These are phyloP conservation scores for Pholiota conissans DNA, from an alignment of 768 basidiomycete species.

Conservation along the genomic window DNA sequence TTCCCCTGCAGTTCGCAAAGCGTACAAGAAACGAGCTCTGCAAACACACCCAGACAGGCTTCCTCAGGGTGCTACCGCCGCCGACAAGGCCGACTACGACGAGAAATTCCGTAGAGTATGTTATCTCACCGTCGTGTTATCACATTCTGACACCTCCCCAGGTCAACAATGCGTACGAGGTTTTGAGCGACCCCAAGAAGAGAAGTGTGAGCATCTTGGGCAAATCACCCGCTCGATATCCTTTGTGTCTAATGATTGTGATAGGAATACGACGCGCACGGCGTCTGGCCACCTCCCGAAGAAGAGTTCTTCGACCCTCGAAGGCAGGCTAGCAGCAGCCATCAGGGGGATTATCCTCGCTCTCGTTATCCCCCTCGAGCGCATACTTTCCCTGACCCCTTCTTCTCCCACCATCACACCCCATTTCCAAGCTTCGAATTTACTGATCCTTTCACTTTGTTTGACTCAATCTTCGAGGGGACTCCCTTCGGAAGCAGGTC, in stretches of 20 bases:
- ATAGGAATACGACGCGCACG: slow-evolving; percentile 69
- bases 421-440: slow-evolving; percentile 46
- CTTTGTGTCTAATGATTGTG: not conserved
- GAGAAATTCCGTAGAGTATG: slow-evolving; percentile 50
- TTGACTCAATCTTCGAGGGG: slow-evolving; percentile 68
- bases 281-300: slow-evolving; percentile 72
- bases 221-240: not conserved
- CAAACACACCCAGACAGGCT: slow-evolving; percentile 78
- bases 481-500: slow-evolving; percentile 22
- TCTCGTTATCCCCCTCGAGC: slow-evolving; percentile 23
- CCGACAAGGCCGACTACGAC: slow-evolving; percentile 59
- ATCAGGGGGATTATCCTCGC: slow-evolving; percentile 22
- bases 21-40: slow-evolving; percentile 73
- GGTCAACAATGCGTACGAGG: slow-evolving; percentile 81
- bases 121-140: not conserved
- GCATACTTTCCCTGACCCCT: slow-evolving; percentile 41
- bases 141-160: slow-evolving; percentile 25
- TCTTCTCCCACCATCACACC: slow-evolving; percentile 33
- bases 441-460: slow-evolving; percentile 75
- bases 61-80: slow-evolving; percentile 50
- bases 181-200: slow-evolving; percentile 61
- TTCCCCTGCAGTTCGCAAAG: slow-evolving; percentile 59
- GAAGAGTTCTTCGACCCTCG: slow-evolving; percentile 22
- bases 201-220: slow-evolving; percentile 42
- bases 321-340: slow-evolving; percentile 22